A percentile compares a stretch with the other conserved stretches of the same genome.
These are phyloP conservation scores for Cyclostephanos invisitatus DNA, from an alignment of 108 stramenopile species.

Conservation along the genomic window DNA sequence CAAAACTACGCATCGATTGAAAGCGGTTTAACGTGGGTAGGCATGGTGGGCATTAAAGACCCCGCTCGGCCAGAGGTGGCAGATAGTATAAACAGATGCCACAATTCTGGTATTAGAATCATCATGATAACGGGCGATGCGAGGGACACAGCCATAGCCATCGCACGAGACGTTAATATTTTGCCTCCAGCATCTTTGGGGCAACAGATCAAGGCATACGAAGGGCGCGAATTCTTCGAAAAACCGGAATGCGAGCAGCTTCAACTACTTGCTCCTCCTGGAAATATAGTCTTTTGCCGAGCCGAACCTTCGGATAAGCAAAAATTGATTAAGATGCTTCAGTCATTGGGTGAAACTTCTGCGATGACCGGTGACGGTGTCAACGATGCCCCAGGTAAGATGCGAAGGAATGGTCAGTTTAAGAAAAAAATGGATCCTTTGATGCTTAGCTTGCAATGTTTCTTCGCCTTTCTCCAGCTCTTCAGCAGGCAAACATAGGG, in stretches of 20 bases:
- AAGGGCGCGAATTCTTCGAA: constrained; percentile 86
- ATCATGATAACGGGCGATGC: constrained; percentile 99
- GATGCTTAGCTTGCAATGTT: no score
- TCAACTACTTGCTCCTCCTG: constrained; percentile 54
- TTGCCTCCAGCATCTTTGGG: constrained; percentile 52
- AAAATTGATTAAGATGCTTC: constrained; percentile 93
- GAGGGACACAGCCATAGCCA: constrained; percentile 94
- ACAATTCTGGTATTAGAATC: constrained; percentile 93
- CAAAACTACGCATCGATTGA: constrained; percentile 89
- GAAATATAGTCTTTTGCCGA: constrained; percentile 96
- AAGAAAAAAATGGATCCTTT: no score
- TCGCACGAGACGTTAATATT: constrained; percentile 82
- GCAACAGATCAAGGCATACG: constrained; percentile 67
- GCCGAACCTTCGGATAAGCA: constrained; percentile 99
- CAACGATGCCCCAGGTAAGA: constrained; percentile 87
- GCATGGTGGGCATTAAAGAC: constrained; percentile 96
- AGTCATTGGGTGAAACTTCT: constrained; percentile 87
- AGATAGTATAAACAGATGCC: constrained; percentile 87
- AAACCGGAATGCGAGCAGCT: constrained; percentile 73
- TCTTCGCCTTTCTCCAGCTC: no score
- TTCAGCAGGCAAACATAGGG: constrained; percentile 90
- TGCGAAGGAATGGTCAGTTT: no score
- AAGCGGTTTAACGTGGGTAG: constrained; percentile 91
- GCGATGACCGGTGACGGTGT: constrained; percentile 99
- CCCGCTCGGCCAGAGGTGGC: constrained; percentile 98